Evolutionary conservation across 2,329 filamentous ascomycete species (phyloP).

Genomic region (Pleomassaria siparia): DNA sequence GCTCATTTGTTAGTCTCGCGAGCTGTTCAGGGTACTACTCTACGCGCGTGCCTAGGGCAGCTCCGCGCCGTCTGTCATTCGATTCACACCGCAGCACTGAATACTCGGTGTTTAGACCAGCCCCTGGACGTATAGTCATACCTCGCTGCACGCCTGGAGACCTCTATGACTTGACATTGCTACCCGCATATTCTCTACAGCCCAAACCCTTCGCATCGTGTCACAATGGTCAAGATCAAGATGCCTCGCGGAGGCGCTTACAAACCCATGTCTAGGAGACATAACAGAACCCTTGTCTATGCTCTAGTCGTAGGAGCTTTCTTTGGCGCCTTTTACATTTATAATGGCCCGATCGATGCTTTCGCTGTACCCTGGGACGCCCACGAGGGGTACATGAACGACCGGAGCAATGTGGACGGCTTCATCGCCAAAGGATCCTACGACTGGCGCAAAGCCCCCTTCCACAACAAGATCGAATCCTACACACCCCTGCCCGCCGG

Average conservation of each 20-base stretch:
- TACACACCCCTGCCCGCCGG: constrained; percentile 43
- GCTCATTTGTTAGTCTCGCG: not conserved
- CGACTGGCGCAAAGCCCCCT: constrained; percentile 47
- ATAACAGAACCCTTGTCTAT: constrained; percentile 30
- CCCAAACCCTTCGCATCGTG: not conserved
- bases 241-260: constrained; percentile 21
- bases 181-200: not conserved
- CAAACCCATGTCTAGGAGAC: constrained; percentile 33
- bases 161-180: not conserved
- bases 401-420: constrained; percentile 14
- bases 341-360: constrained; percentile 29
- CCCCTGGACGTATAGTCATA: not conserved
- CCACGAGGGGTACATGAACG: constrained; percentile 38
- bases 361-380: constrained; percentile 30
- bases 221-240: constrained; percentile 32
- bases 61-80: not conserved
- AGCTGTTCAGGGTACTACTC: not conserved
- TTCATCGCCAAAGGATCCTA: constrained; percentile 29
- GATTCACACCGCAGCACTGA: not conserved
- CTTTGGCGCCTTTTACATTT: constrained; percentile 33
- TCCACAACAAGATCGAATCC: constrained; percentile 40
- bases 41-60: not conserved
- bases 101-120: not conserved
- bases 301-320: constrained; percentile 23
- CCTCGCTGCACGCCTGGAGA: not conserved